Base-by-base conservation (phyloP, 805 yeast species). In the Candida xiaguanensis region DNA sequence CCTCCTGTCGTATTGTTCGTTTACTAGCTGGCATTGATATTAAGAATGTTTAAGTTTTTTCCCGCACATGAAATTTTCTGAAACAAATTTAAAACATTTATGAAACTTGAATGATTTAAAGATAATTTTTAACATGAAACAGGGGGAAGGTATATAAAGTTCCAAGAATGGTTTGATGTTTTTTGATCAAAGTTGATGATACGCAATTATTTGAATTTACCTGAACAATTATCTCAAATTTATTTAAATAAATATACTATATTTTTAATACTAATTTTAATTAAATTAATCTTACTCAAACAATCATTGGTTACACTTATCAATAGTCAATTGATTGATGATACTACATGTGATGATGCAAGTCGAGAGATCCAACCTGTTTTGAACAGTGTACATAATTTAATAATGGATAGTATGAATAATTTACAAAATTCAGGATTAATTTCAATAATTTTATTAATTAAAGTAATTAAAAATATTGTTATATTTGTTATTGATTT, bases 231-330 rank as follows among this genome's bases (percentile, higher is more conserved):
- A 5, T 71, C 85, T 3, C 93, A 85, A 50, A 57, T 75, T 7
- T 78, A 85, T 78, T 52, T 85, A 15, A 85, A 87, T 52, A 74
- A 78, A 42, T 77, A 75, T 51, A 73, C 95, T 0, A 42, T 89
- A 1, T 51, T 77, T 1, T 42, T 82, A 11, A 47, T 77, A 0
- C 55, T 91, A 2, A 65, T 83, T 8, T 61, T 80, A 1, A 45
- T 85, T 3, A 88, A 88, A 50, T 50, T 90, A 2, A 48, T 67
- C 2, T 53, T 89, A 1, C 85, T 89, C 50, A 63, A 71, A 14
- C 53, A 46, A 4, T 65, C 83, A 36, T 53, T 11, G 43, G 29
- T 44, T 7, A 25, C 63, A 8, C 67, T 77, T 0, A 48, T 41
- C 5, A 17, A 85, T 2, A 47, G 52, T 7, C 55, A 61, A 8